A percentile compares a stretch with the other conserved stretches of the same genome.
Evolutionary conservation across 1,139 yeast genomes (phyloP).

Genomic region (Scheffersomyces stambukii): DNA sequence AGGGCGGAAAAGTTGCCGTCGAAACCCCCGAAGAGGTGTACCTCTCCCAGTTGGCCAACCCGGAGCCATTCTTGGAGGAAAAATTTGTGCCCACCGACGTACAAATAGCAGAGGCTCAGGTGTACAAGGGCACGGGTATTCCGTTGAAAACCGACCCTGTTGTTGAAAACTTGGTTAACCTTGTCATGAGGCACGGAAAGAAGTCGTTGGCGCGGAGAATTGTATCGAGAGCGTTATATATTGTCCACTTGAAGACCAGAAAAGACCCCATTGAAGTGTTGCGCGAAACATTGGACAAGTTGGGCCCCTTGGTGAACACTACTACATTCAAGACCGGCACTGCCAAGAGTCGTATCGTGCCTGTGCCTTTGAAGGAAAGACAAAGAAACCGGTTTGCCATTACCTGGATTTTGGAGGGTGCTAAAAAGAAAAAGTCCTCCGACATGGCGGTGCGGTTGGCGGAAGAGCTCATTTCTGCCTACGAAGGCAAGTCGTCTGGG

Average conservation of each 20-base stretch:
- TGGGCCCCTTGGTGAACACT: conserved; percentile 82
- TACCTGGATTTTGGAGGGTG: conserved; percentile 84
- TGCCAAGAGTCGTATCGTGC: conserved; percentile 78
- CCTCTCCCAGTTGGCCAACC: conserved; percentile 32
- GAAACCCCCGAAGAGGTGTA: conserved; percentile 45
- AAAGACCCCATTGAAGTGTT: conserved; percentile 74
- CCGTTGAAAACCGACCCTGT: conserved; percentile 68
- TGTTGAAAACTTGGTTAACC: conserved; percentile 72
- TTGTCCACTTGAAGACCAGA: conserved; percentile 69
- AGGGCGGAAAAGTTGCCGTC: conserved; percentile 30
- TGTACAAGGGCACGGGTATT: conserved; percentile 47
- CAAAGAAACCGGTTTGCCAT: conserved; percentile 86
- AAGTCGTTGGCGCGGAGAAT: conserved; percentile 76
- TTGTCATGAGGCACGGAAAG: conserved; percentile 91
- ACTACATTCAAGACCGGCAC: conserved; percentile 79
- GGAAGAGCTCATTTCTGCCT: conserved; percentile 79
- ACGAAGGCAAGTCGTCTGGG: conserved; percentile 76
- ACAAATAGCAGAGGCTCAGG: conserved; percentile 54
- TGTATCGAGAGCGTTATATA: conserved; percentile 73
- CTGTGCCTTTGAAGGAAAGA: conserved; percentile 76
- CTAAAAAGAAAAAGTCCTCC: conserved; percentile 71
- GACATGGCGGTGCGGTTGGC: conserved; percentile 86
- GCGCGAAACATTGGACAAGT: conserved; percentile 68
- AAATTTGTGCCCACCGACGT: conserved; percentile 53
- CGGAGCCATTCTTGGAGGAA: conserved; percentile 33